Evolutionary conservation across 345 rosid genomes (phyloP).

Genomic region (Salix exigua): DNA sequence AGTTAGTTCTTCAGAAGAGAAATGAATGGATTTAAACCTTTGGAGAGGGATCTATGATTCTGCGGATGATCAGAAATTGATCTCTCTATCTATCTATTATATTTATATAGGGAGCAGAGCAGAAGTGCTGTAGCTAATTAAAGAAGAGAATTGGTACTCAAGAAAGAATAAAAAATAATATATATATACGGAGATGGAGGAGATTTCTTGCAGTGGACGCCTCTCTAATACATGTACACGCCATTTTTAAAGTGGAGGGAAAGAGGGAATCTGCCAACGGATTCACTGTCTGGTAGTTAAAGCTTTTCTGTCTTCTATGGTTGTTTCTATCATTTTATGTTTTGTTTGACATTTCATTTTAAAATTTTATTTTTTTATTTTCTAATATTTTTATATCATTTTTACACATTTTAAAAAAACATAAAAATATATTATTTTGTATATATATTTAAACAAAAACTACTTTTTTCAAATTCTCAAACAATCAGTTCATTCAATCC

Average conservation of each 20-base stretch:
- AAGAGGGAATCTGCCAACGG: slow-evolving; percentile 18
- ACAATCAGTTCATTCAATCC: no score
- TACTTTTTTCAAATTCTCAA: no score
- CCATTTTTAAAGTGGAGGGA: slow-evolving; percentile 2
- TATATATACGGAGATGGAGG: background rate
- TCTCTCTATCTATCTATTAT: background rate
- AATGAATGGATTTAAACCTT: slow-evolving; percentile 15
- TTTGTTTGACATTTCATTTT: no score
- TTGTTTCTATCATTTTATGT: slow-evolving; percentile 10
- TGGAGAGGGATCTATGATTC: slow-evolving; percentile 20
- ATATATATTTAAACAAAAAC: no score
- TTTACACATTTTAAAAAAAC: no score
- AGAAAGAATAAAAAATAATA: background rate
- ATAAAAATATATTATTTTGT: no score
- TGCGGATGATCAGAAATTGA: slow-evolving; percentile 12
- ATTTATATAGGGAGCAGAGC: background rate
- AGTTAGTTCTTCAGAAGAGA: slow-evolving; percentile 15
- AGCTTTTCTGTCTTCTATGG: background rate
- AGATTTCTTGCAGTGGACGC: slow-evolving; percentile 53
- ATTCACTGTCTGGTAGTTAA: slow-evolving; percentile 19
- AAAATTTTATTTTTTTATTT: no score
- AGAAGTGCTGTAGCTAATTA: background rate
- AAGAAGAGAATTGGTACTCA: background rate
- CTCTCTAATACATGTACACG: slow-evolving; percentile 21
- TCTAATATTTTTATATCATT: no score